phyloP scores from a whole-genome alignment of 352 stramenopile genomes.

The Globisporangium mamillatum region DNA sequence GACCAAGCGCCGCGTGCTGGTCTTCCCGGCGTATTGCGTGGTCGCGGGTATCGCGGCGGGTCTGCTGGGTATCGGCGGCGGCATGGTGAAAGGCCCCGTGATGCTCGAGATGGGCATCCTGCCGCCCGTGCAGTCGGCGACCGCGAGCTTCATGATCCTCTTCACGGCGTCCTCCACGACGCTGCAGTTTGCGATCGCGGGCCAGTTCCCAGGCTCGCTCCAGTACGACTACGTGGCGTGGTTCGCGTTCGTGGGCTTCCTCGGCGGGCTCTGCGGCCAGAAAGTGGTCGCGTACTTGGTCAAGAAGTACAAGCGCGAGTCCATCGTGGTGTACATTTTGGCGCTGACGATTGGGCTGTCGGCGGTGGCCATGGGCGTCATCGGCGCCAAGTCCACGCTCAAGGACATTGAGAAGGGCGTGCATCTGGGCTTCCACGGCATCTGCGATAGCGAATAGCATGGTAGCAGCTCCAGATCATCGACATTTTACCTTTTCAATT shows the following conservation, averaged over 20 bases:
- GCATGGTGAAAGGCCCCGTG: conserved; percentile 96
- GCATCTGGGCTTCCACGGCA: conserved; percentile 61
- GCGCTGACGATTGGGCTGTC: conserved; percentile 71
- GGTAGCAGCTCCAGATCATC: not conserved
- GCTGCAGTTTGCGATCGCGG: conserved; percentile 79
- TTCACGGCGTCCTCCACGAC: conserved; percentile 94
- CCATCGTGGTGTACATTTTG: conserved; percentile 82
- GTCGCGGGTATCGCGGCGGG: conserved; percentile 94
- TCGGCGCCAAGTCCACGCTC: conserved; percentile 55
- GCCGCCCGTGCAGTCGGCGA: conserved; percentile 84
- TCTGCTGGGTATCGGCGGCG: conserved; percentile 94
- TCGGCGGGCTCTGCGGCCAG: conserved; percentile 72
- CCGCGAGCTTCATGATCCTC: conserved; percentile 90
- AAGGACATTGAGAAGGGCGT: conserved; percentile 55
- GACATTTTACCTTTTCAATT: not conserved
- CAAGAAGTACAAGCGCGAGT: conserved; percentile 87
- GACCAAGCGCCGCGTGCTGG: conserved; percentile 81
- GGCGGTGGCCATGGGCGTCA: conserved; percentile 62
- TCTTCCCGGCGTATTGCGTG: conserved; percentile 92
- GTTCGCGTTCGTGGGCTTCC: conserved; percentile 90
- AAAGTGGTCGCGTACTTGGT: conserved; percentile 88
- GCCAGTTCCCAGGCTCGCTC: conserved; percentile 64
- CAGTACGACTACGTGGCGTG: conserved; percentile 92
- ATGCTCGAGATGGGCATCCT: conserved; percentile 98
- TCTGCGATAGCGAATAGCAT: conserved; percentile 55